Evolutionary conservation across 2,329 filamentous ascomycete species (phyloP).

Genomic region (Diplodia corticola): DNA sequence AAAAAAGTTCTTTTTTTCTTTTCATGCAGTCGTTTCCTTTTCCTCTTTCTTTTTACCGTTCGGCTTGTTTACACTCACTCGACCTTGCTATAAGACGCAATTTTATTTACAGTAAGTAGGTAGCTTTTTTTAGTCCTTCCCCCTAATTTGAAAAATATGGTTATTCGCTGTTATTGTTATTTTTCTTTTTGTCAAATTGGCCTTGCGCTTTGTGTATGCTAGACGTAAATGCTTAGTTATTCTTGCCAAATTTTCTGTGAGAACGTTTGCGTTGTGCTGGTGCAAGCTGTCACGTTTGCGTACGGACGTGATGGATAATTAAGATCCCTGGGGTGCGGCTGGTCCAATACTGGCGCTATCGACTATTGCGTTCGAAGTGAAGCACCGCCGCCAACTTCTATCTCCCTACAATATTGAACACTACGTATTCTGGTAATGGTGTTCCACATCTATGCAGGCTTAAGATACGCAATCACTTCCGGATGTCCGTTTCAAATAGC

Average conservation of each 20-base stretch:
- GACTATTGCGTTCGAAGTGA: too few relatives aligned
- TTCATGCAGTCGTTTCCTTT: background rate
- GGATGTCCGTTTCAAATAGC: too few relatives aligned
- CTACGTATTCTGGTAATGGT: too few relatives aligned
- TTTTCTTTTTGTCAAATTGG: background rate
- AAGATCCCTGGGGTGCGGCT: background rate
- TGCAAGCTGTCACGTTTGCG: background rate
- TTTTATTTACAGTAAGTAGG: slow-evolving; percentile 13
- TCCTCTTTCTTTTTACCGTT: background rate
- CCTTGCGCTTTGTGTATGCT: background rate
- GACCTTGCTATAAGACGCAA: background rate
- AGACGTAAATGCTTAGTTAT: background rate
- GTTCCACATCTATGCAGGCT: too few relatives aligned
- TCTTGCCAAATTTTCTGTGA: background rate
- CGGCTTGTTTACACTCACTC: slow-evolving; percentile 4
- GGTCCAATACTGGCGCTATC: too few relatives aligned
- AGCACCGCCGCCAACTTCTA: too few relatives aligned
- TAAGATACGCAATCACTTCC: too few relatives aligned
- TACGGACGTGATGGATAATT: background rate
- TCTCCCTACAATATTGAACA: too few relatives aligned
- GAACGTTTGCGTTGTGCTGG: background rate
- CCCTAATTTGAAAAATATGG: slow-evolving; percentile 16
- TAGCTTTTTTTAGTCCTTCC: background rate
- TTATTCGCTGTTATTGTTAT: background rate
- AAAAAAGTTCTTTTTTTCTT: slow-evolving; percentile 2